A percentile compares a stretch with the other conserved stretches of the same genome.
Evolutionary conservation across 75 land plant species (phyloP).

Genomic region (Adiantum capillusveneris): DNA sequence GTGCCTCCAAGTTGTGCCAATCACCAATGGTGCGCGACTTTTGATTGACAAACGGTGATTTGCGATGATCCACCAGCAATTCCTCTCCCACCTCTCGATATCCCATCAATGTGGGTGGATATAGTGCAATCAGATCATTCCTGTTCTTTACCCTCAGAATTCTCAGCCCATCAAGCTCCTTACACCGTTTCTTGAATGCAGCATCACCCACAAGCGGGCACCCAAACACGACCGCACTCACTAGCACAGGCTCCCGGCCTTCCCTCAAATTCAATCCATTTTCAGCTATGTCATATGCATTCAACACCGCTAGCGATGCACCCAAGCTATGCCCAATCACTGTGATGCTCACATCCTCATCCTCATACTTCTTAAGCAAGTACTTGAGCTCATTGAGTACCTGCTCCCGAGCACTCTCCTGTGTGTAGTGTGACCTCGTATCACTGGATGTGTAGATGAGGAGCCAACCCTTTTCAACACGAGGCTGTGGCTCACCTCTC

Average conservation of each 20-base stretch:
- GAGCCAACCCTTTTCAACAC: slow-evolving; percentile 48
- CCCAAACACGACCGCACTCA: slow-evolving; percentile 22
- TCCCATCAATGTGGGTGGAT: slow-evolving; percentile 8
- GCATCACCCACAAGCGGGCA: slow-evolving; percentile 22
- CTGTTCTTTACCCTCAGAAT: slow-evolving; percentile 21
- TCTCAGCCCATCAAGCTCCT: slow-evolving; percentile 10
- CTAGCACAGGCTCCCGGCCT: slow-evolving; percentile 1
- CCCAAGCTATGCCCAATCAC: slow-evolving; percentile 29
- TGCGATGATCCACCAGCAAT: slow-evolving; percentile 9
- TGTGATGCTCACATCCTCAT: slow-evolving; percentile 24
- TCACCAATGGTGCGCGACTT: not conserved
- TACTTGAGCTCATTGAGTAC: slow-evolving; percentile 12
- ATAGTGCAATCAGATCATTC: slow-evolving; percentile 17
- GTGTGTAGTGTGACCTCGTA: slow-evolving; percentile 28
- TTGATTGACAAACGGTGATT: slow-evolving; percentile 13
- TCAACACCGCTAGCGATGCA: slow-evolving; percentile 12
- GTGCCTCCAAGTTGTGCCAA: slow-evolving; percentile 25
- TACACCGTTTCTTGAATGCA: slow-evolving; percentile 15
- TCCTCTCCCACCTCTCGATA: slow-evolving; percentile 28
- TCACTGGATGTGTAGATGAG: slow-evolving; percentile 47
- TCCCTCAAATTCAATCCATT: not conserved
- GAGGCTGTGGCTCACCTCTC: slow-evolving; percentile 1
- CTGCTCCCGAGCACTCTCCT: slow-evolving; percentile 42
- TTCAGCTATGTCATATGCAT: slow-evolving; percentile 20
- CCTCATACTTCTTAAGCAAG: slow-evolving; percentile 14